Conservation (phyloP, 305 asterid genomes). For the Solanum aculeatissimum region DNA sequence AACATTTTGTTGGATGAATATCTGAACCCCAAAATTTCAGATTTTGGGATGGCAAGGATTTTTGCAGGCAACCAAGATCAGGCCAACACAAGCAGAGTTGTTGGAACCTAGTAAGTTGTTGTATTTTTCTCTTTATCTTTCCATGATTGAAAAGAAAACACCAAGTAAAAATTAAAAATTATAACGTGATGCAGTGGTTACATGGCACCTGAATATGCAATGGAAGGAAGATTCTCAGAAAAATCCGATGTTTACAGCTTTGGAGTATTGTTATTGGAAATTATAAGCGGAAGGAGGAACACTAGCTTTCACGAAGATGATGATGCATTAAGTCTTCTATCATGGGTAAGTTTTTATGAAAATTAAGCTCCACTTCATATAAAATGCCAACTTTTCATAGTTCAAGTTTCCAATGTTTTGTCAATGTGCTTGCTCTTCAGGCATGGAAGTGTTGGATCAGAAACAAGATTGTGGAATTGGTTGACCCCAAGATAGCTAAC, state of each 20-base stretch:
- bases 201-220: slow-evolving; percentile 33
- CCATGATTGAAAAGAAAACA: not conserved
- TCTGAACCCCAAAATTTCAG: slow-evolving; percentile 22
- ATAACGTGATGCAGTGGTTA: slow-evolving; percentile 7
- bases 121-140: not conserved
- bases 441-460: slow-evolving; percentile 17
- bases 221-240: slow-evolving; percentile 25
- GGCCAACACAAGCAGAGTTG: slow-evolving; percentile 11
- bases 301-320: slow-evolving; percentile 10
- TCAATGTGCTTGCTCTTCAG: not conserved
- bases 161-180: not conserved
- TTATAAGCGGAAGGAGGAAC: slow-evolving; percentile 18
- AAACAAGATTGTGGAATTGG: not conserved
- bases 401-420: not conserved
- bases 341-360: slow-evolving; percentile 13
- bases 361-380: not conserved
- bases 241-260: slow-evolving; percentile 26
- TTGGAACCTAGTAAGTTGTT: slow-evolving; percentile 13
- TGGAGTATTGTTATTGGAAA: slow-evolving; percentile 19
- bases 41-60: slow-evolving; percentile 23
- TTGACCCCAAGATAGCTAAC: not conserved
- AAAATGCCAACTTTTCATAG: not conserved
- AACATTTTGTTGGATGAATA: slow-evolving; percentile 17
- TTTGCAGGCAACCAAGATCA: slow-evolving; percentile 12
- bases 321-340: slow-evolving; percentile 13